Evolutionary conservation across 2,329 filamentous ascomycete genomes (phyloP), one percentile per base, ranked within the genome.

Genomic region (Sporothrix pseudoabietina): DNA sequence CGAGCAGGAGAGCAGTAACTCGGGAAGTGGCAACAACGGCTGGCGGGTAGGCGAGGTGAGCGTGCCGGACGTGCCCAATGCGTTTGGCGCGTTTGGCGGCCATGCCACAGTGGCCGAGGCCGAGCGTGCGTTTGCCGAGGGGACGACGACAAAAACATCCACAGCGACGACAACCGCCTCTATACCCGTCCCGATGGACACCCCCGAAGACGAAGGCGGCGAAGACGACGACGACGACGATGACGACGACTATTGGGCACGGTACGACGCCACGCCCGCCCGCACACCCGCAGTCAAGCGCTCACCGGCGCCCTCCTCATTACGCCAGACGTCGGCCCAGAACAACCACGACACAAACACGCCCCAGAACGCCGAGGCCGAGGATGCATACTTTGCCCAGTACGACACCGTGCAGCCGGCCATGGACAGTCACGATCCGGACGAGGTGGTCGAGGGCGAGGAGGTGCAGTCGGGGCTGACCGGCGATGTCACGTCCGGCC

Each of bases 391-490:
- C 80, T 95, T 89, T 80, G 88, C 91, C 22, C 89, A 91, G 79
- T 95, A 96, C 80, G 90, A 92, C 77, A 85, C 88, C 75, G 92
- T 95, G 9, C 92, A 95, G 79, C 92, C 92, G 2, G 92, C 92
- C 44, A 89, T 95, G 85, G 93, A 95, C 80, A 89, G 89, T 72
- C 90, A 94, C 79, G 92, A 94, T 76, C 92, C 92, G n/a, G 91
- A 94, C 77, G 92, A 94, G 82, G 82, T 74, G 57, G 76, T 82
- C 14, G 77, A 78, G 35, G 80, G 79, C 55, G 76, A 8, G 70
- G 76, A 7, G 83, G 83, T 3, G 81, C 82, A 1, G 77, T 82
- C 19, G 81, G 82, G 44, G 0, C n/a, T 69, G 54, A 72, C 16
- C 49, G 65, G 71, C 26, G 65, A 26, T 22, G 59, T 16, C 52